Base-by-base conservation (phyloP, 768 basidiomycete species). In the Podaxis rugospora region DNA sequence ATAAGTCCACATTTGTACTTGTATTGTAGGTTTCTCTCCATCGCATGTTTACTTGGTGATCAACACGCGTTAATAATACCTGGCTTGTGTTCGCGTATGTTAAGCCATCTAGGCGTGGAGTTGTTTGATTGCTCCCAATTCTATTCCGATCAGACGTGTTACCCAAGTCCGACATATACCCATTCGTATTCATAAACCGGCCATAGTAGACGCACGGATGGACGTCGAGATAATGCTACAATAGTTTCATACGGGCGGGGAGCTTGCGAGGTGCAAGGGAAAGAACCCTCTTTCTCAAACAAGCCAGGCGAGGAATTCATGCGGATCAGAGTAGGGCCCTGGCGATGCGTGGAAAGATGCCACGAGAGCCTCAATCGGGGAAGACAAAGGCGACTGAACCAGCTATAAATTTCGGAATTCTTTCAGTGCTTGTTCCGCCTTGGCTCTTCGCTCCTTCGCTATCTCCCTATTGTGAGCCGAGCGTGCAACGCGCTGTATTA, bases 361-460 rank as follows among this genome's bases (percentile, higher is more conserved):
- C 21, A 50, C 21, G 14, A 55, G 18, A 36, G 18, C 28, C 37
- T 37, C 36, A 39, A 37, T 28, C 11, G 28, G 32, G 70, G 61
- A 40, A 51, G 77, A 74, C 63, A 80, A 74, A 68, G n/a, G 78
- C 9, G 18, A 36, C 35, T 36, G 46, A 27, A 14, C 6, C 39
- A 59, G 77, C 65, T 46, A 66, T 78, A 77, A 65, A 37, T 79
- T 74, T 65, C 84, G 84, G 57, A 90, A 83, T 47, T 88, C 85
- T 69, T 80, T 80, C 72, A 81, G 77, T 23, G 80, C 88, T 61
- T 83, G 75, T 67, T 89, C 85, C 14, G 79, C 76, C 72, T 83
- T 88, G 51, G 69, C 70, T 53, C 77, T 78, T 57, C 81, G 79
- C 63, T 79, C 79, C 67, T 85, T 90, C 7, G 90, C 84, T 4